Evolutionary conservation across 208 protist genomes (phyloP), one percentile per base, ranked within the genome.

Genomic region (Angomonas ambiguus): DNA sequence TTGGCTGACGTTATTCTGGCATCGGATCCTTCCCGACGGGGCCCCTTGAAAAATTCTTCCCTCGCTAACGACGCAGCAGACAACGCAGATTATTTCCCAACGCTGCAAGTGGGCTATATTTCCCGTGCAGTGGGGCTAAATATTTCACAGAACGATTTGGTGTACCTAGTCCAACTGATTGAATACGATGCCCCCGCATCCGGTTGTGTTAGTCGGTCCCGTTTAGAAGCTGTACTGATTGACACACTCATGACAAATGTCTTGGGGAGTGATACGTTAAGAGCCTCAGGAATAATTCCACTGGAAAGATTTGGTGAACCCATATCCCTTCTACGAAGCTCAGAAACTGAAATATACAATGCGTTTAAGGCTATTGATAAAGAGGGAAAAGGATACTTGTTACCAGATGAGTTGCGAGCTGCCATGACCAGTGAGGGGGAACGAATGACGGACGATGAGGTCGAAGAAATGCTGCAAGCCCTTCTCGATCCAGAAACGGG

Each of bases 111-210:
- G 51, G 90, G 85, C 13, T 93, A 82, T 63, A 61, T 97, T 48
- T 81, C 88, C 2, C 83, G 92, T 31, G 85, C 88, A 10, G 82
- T 97, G 80, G 90, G 92, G 20, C 72, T 97, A 8, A 92, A 95
- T 45, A 55, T 92, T 38, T 82, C 79, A 1, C 79, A 88, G 48
- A 51, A 71, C 32, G 69, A 93, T 27, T 72, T 92, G 0, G 69
- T 83, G 11, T 66, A 73, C 18, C 42, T 96, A 5, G 79, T 92
- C 1, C 73, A 87, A 65, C 73, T 93, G 41, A 70, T 95, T 27
- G 84, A 93, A 62, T 83, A 91, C 5, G 81, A 89, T 58, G 74
- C 62, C 1, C 69, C 73, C 1, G 90, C 87, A 0, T 60, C 72
- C 8, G 90, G 87, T n/a, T 74, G 59, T 65, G 87, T 95, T 2